Conservation (phyloP, 805 yeast species). For the Crinitomyces ghanaensis region DNA sequence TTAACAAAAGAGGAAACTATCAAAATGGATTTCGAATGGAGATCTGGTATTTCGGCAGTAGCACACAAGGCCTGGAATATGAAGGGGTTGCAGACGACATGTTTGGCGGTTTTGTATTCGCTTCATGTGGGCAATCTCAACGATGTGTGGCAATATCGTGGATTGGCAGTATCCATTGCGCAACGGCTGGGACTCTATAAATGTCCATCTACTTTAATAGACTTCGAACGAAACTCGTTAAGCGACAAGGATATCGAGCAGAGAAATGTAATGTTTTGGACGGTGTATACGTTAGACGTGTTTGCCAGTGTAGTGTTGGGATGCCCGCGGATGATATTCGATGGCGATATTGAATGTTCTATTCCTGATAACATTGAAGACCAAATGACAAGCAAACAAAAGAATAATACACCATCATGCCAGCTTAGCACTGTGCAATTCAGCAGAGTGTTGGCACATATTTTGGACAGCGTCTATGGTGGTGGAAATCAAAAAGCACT, state of each 20-base stretch:
- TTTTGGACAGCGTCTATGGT: constrained; percentile 43
- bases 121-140: constrained; percentile 61
- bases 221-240: constrained; percentile 52
- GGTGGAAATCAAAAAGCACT: constrained; percentile 12
- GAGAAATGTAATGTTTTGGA: constrained; percentile 76
- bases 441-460: constrained; percentile 60
- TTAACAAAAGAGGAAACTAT: neutral
- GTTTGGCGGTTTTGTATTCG: constrained; percentile 61
- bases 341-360: constrained; percentile 77
- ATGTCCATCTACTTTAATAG: constrained; percentile 62
- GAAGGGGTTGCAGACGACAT: constrained; percentile 42
- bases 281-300: constrained; percentile 63
- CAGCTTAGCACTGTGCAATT: constrained; percentile 24
- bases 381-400: constrained; percentile 5
- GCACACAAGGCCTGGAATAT: constrained; percentile 13
- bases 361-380: constrained; percentile 37
- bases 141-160: constrained; percentile 65
- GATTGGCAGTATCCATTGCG: constrained; percentile 68
- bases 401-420: constrained; percentile 4
- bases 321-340: constrained; percentile 69
- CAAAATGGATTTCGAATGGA: constrained; percentile 5
- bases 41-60: neutral
- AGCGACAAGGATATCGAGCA: constrained; percentile 68
- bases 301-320: constrained; percentile 69
- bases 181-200: constrained; percentile 77